These are phyloP conservation scores for Cicer judaicum DNA, from an alignment of 306 rosid species.

Conservation along the genomic window DNA sequence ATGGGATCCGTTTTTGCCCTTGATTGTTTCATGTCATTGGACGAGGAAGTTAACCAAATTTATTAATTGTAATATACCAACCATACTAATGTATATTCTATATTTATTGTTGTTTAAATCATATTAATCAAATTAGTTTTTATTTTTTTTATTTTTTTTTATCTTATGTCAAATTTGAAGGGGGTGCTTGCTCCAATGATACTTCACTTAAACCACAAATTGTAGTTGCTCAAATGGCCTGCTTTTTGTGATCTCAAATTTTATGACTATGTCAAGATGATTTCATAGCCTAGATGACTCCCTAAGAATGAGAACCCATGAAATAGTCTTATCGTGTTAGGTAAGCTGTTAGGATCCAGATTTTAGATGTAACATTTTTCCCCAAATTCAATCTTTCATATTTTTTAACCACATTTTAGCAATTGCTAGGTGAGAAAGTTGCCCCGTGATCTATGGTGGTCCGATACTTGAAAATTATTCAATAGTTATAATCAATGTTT, in stretches of 20 bases:
- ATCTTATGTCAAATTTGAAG: neutral
- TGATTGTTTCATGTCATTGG: too few species aligned
- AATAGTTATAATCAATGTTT: too few species aligned
- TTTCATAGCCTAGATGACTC: conserved; percentile 10
- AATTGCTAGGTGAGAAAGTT: too few species aligned
- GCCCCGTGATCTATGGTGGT: too few species aligned
- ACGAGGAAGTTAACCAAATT: too few species aligned
- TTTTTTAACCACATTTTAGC: too few species aligned
- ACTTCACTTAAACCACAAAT: conserved; percentile 15
- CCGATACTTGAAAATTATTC: too few species aligned
- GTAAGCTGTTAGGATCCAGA: conserved; percentile 47
- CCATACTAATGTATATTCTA: too few species aligned
- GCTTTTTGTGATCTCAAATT: neutral
- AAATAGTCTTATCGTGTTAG: conserved; percentile 36
- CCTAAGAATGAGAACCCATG: conserved; percentile 3
- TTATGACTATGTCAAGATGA: conserved; percentile 11
- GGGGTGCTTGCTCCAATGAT: conserved; percentile 9
- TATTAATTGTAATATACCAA: too few species aligned
- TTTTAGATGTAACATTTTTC: conserved; percentile 36
- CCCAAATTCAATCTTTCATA: neutral
- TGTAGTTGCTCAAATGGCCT: conserved; percentile 14
- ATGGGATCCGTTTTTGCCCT: too few species aligned
- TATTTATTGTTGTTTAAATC: too few species aligned
- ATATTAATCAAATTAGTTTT: neutral
- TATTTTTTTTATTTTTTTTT: neutral